Evolutionary conservation across 1,139 yeast species (phyloP), one percentile per base, ranked within the genome.

Genomic region (Lodderomyces parapsilosis): DNA sequence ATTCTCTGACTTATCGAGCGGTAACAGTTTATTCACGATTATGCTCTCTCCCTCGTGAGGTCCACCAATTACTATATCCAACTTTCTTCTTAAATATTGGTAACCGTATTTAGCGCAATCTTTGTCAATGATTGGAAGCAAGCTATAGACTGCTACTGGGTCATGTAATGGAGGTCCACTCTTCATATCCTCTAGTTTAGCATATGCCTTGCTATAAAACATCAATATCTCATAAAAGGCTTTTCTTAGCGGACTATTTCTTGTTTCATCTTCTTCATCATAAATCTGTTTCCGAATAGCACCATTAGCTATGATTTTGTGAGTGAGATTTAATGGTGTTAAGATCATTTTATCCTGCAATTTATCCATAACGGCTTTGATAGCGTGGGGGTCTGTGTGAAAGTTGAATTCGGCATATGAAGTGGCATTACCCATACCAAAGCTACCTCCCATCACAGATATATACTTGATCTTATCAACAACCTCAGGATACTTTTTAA

Each of bases 141-240:
- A 57, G 0, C 79, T 78, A 41, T 76, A 81, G 2, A 86, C 68
- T 0, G 96, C 88, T 37, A 86, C 63, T 0, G 96, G 94, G 57
- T 88, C 96, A 60, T 89, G 96, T 1, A 87, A 73, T 1, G 94
- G 91, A 1, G 95, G 93, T 0, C 95, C 94, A 2, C 60, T 53
- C 3, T 47, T 54, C 50, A 76, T 72, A 2, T 74, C 78, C 52
- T 71, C 74, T 7, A 23, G 11, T n/a, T 59, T 62, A 17, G 59
- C 57, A 58, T 80, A 82, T 9, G 77, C 58, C 23, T 63, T 64
- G 10, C 35, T 17, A 22, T 30, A 43, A 55, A 73, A 84, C 41
- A 67, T 67, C 54, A 86, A 68, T 42, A 87, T 68, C 44, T 80
- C 81, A 53, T 71, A 73, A 55, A 79, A 79, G 63, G 81, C 68